Conservation (phyloP, 164 flowering plant species). For the Umbellularia californica region DNA sequence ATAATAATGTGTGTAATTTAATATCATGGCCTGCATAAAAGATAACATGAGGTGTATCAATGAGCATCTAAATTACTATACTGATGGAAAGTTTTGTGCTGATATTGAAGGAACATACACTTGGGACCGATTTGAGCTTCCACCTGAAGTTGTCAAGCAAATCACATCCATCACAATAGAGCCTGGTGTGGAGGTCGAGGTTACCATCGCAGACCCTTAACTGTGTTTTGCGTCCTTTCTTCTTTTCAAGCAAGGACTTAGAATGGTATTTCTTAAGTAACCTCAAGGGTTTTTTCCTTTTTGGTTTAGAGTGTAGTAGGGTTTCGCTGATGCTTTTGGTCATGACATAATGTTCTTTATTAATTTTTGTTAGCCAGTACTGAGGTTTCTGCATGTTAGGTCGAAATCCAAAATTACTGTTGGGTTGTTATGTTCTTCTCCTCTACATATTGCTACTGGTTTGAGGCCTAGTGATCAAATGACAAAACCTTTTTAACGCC, state of each 20-base stretch:
- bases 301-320: too few relatives aligned
- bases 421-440: too few relatives aligned
- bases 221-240: background rate
- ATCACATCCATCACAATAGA: constrained; percentile 14
- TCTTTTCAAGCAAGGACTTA: too few relatives aligned
- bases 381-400: background rate
- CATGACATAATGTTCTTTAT: background rate
- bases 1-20: too few relatives aligned
- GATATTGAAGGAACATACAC: constrained; percentile 4
- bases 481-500: too few relatives aligned
- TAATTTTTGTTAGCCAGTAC: background rate
- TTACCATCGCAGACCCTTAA: constrained; percentile 5
- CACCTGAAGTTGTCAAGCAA: constrained; percentile 9
- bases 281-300: too few relatives aligned
- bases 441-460: too few relatives aligned
- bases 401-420: background rate
- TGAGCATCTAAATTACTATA: too few relatives aligned
- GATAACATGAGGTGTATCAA: too few relatives aligned
- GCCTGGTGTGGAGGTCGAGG: constrained; percentile 7
- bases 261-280: too few relatives aligned
- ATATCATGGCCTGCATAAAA: too few relatives aligned
- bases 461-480: too few relatives aligned
- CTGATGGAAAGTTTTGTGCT: background rate
- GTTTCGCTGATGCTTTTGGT: background rate
- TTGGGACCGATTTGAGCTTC: constrained; percentile 9